Base-by-base conservation (phyloP, 768 basidiomycete species). In the Auriscalpium orientale region DNA sequence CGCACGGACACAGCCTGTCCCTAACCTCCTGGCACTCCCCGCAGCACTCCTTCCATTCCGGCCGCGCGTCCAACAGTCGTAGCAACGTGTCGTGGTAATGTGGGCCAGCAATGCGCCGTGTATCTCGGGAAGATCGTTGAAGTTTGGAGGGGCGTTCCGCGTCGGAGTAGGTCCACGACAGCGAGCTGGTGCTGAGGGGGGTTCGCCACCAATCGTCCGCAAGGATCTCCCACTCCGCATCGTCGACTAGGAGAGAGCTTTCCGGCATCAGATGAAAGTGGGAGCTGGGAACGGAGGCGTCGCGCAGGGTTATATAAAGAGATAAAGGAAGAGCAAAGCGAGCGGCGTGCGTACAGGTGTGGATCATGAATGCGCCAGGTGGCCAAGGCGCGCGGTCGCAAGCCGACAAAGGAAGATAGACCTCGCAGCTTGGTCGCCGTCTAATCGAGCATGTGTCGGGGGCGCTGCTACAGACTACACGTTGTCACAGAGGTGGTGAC, bases 131-230 rank as follows among this genome's bases (percentile, higher is more conserved):
- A 28, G 28, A 28, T 28, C 28, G 28, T 7, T 5, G 28, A 7
- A 7, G 28, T 7, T 28, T 28, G 38, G 15, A 33, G 20, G 20
- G 13, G 12, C 22, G 38, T 12, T 35, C 21, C 10, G 15, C 28
- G 34, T 53, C 34, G 21, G 52, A 22, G 40, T 13, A 53, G 18
- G 51, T 22, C 52, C 52, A 53, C 8, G 40, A 44, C n/a, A 53
- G 22, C 22, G 52, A 33, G n/a, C 15, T 15, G 18, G 35, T 35
- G 55, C 36, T 56, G 49, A 56, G 55, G 8, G 61, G 53, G 43
- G 58, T 62, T 38, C 34, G 53, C 61, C 61, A 62, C 61, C 61
- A 60, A 56, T 55, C 58, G 16, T 62, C 55, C 38, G 45, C 36
- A 46, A 62, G 38, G 45, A 60, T 46, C 55, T 54, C 61, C 61